Percentiles rank a stretch among this genome's conserved stretches.
Conservation (phyloP, 352 stramenopile species). For the Elongisporangium senticosum region DNA sequence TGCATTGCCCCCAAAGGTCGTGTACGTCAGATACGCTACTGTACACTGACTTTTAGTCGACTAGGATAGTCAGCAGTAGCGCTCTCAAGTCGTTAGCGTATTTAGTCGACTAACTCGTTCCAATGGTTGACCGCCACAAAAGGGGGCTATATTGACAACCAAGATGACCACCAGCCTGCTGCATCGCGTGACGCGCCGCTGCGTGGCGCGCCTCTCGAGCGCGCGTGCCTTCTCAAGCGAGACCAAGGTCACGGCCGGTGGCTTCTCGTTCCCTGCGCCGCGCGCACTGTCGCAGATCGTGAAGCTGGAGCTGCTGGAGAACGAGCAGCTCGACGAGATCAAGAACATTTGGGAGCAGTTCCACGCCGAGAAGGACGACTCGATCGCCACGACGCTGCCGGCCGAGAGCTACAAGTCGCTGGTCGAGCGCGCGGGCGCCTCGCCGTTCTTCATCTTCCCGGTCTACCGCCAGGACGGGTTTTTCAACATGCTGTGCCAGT, state of each 20-base stretch:
- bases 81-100: not conserved
- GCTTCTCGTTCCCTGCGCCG: slow-evolving; percentile 82
- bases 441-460: slow-evolving; percentile 77
- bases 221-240: not conserved
- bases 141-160: not conserved
- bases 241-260: slow-evolving; percentile 9
- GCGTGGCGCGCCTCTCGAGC: not conserved
- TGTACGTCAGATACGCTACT: not conserved
- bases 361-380: slow-evolving; percentile 71
- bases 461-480: slow-evolving; percentile 82
- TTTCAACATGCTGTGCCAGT: slow-evolving; percentile 88
- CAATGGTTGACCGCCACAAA: not conserved
- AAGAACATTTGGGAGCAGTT: slow-evolving; percentile 72
- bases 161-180: not conserved
- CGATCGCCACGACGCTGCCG: slow-evolving; percentile 44
- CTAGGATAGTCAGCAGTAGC: not conserved
- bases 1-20: not conserved
- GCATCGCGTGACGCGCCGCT: not conserved
- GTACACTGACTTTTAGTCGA: not conserved
- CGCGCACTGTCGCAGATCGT: slow-evolving; percentile 77
- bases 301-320: slow-evolving; percentile 76
- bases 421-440: slow-evolving; percentile 38
- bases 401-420: slow-evolving; percentile 35
- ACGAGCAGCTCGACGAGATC: slow-evolving; percentile 57
- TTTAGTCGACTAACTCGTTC: not conserved